phyloP scores from a whole-genome alignment of 176 grass and related monocot genomes.

The Saccharum officinarum region DNA sequence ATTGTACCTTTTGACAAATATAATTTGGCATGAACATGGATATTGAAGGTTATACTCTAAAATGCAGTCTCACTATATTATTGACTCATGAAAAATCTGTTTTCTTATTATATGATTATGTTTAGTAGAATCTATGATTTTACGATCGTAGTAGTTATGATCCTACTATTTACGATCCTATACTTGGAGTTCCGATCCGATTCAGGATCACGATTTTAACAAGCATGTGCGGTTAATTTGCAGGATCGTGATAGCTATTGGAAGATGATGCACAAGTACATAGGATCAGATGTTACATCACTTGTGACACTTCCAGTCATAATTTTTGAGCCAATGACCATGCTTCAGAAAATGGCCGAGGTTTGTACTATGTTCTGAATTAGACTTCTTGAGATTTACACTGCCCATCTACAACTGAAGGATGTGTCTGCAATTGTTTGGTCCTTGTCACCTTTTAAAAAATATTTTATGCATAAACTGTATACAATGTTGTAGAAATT shows the following conservation, averaged over 20 bases:
- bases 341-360: constrained; percentile 96
- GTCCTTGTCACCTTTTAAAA: background rate
- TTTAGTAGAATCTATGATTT: background rate
- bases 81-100: background rate
- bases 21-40: background rate
- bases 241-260: constrained; percentile 96
- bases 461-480: background rate
- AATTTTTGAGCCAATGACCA: constrained; percentile 98
- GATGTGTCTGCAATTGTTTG: constrained; percentile 17
- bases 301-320: constrained; percentile 98
- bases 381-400: background rate
- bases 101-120: background rate
- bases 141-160: background rate
- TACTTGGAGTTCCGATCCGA: background rate
- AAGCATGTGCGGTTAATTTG: constrained; percentile 26
- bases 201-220: background rate
- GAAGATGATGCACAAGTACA: constrained; percentile 99
- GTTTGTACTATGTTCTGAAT: constrained; percentile 48
- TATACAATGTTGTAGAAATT: background rate
- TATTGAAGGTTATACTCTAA: constrained; percentile 9
- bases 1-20: background rate
- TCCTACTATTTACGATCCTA: background rate
- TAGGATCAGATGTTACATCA: constrained; percentile 97
- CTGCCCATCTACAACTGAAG: background rate
- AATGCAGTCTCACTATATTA: background rate